phyloP scores from a whole-genome alignment of 2,329 filamentous ascomycete genomes.

The Epichloe typhina region DNA sequence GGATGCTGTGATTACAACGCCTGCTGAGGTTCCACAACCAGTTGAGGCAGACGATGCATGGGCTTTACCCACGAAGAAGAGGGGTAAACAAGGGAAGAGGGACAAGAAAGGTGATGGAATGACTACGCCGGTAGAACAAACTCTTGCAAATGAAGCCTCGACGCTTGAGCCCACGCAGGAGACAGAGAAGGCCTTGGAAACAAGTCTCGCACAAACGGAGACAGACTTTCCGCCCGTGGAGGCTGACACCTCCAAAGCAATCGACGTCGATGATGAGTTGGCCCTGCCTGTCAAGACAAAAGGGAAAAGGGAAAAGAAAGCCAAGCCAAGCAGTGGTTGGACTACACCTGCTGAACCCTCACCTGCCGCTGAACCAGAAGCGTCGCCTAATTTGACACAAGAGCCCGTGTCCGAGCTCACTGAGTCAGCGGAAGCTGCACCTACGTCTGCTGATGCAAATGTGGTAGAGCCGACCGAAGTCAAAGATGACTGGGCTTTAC shows the following conservation, averaged over 20 bases:
- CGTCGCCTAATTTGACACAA: not conserved
- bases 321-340: conserved; percentile 4
- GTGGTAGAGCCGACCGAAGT: not conserved
- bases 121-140: not conserved
- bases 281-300: conserved; percentile 26
- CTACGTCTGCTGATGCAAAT: not conserved
- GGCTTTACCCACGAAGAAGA: conserved; percentile 1
- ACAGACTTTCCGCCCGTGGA: not conserved
- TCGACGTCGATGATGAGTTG: conserved; percentile 1
- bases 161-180: not conserved
- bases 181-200: not conserved
- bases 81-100: conserved; percentile 5
- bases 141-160: not conserved
- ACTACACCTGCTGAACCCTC: not conserved
- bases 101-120: not conserved
- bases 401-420: not conserved
- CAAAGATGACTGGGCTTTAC: conserved; percentile 1
- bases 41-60: not conserved
- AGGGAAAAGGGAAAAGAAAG: conserved; percentile 25
- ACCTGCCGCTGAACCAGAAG: not conserved
- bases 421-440: not conserved
- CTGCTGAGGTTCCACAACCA: not conserved
- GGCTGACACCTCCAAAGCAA: not conserved
- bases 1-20: not conserved
- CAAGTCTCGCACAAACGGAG: not conserved